Evolutionary conservation across 768 basidiomycete genomes (phyloP).

Genomic region (Lanmaoa pseudosensibilis): DNA sequence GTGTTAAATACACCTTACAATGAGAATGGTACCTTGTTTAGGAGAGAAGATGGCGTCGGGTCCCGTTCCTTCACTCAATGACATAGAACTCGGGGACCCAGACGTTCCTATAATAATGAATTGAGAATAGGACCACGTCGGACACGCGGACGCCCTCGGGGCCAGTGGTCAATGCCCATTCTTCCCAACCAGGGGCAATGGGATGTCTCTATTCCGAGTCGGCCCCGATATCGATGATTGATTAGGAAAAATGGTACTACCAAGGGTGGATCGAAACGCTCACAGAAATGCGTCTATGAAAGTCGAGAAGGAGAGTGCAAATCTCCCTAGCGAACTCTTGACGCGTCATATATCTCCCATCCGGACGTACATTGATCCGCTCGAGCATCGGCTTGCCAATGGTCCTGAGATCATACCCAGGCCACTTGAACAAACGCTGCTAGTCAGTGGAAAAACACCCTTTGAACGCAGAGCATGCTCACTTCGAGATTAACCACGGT

Average conservation of each 20-base stretch:
- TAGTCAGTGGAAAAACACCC: too few species aligned
- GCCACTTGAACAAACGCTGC: background rate
- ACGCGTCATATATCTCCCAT: background rate
- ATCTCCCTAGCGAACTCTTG: background rate
- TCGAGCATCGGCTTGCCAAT: background rate
- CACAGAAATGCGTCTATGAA: background rate
- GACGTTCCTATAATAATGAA: background rate
- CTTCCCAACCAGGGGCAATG: background rate
- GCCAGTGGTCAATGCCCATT: background rate
- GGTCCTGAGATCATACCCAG: background rate
- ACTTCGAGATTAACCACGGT: background rate
- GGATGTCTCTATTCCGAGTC: background rate
- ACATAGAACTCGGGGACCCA: background rate
- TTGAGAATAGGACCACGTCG: background rate
- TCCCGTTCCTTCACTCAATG: background rate
- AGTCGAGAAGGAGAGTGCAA: background rate
- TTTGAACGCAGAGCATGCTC: background rate
- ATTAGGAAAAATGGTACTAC: background rate
- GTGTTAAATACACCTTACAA: background rate
- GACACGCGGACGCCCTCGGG: background rate
- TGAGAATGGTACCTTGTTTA: background rate
- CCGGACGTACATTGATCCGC: background rate
- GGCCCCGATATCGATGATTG: background rate
- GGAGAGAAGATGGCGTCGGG: background rate
- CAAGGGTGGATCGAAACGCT: background rate